Base-by-base conservation (phyloP, 352 stramenopile species). In the Thalassiosira livingstoniorum region DNA sequence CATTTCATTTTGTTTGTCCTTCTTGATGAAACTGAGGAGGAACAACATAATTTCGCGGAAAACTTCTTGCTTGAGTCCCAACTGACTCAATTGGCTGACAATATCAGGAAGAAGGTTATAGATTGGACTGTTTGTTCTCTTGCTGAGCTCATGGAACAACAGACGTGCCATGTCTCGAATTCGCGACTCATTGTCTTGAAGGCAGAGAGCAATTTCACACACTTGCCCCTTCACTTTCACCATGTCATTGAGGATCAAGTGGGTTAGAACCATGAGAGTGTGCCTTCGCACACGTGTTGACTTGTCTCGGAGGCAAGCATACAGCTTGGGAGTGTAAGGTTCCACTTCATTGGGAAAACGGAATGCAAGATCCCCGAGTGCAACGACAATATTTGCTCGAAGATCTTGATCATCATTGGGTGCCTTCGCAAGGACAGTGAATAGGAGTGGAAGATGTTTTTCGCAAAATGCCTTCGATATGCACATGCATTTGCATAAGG, bases 231-330 rank as follows among this genome's bases (percentile, higher is more conserved):
- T 98, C n/a, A 99, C 97, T 90, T 98, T 99, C 45, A 99, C 97
- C 98, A 99, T 99, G 79, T 99, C 97, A 87, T 99, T 99, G 37
- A 99, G 88, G 85, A 99, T 98, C 42, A 99, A 93, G 80, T 99
- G 97, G 32, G 97, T 99, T 1, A 99, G 93, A 35, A 99, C 97
- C 78, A 99, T 98, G 55, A 99, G 95, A 42, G 97, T 97, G 78
- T 99, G 98, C 63, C 97, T 96, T 42, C 97, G 95, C 31, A 99
- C 98, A 66, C 95, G 94, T 0, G 78, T 94, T 11, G 90, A 94
- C 43, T 95, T 86, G 80, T 99, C 97, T 32, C 96, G 96, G 29
- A 99, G 93, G 18, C 95, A 94, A 32, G 95, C 94, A 89, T 99
- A 99, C 54, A 99, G 85, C 65, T 97, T 95, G 1, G 94, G 94